phyloP scores from a whole-genome alignment of 2,329 filamentous ascomycete genomes.

The Sporothrix luriei region DNA sequence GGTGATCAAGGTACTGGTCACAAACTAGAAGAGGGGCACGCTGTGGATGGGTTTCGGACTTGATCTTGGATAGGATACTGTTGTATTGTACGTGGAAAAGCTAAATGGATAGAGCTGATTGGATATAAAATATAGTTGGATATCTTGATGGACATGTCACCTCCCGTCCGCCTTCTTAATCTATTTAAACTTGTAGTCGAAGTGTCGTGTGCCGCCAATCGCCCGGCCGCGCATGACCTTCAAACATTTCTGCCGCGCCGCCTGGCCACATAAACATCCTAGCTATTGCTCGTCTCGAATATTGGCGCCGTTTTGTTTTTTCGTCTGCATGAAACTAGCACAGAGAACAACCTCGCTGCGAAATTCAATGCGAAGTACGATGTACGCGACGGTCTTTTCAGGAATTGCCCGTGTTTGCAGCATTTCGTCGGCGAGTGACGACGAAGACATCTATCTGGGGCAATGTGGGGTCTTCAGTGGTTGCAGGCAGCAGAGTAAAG shows the following conservation, averaged over 20 bases:
- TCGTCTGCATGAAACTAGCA: not conserved
- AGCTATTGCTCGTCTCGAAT: conserved; percentile 41
- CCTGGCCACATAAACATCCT: conserved; percentile 52
- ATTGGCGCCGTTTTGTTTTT: not conserved
- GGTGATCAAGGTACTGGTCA: conserved; percentile 72
- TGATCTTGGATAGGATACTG: not conserved
- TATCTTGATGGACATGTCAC: too few species aligned
- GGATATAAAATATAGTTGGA: not conserved
- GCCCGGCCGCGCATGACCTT: conserved; percentile 56
- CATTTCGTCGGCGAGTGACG: not conserved
- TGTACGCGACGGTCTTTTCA: not conserved
- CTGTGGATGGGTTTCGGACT: not conserved
- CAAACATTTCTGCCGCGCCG: conserved; percentile 54
- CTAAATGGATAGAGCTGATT: not conserved
- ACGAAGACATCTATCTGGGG: too few species aligned
- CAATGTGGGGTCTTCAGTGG: too few species aligned
- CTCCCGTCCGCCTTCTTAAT: conserved; percentile 38
- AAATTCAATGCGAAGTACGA: not conserved
- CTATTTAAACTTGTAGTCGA: conserved; percentile 50
- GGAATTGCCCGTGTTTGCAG: not conserved
- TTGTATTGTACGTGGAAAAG: not conserved
- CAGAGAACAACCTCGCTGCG: not conserved
- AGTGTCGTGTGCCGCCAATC: conserved; percentile 49
- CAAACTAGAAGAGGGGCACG: conserved; percentile 11
- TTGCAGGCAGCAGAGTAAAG: not conserved